These are phyloP conservation scores for Hericium coralloides DNA, from an alignment of 768 basidiomycete genomes.

Conservation along the genomic window DNA sequence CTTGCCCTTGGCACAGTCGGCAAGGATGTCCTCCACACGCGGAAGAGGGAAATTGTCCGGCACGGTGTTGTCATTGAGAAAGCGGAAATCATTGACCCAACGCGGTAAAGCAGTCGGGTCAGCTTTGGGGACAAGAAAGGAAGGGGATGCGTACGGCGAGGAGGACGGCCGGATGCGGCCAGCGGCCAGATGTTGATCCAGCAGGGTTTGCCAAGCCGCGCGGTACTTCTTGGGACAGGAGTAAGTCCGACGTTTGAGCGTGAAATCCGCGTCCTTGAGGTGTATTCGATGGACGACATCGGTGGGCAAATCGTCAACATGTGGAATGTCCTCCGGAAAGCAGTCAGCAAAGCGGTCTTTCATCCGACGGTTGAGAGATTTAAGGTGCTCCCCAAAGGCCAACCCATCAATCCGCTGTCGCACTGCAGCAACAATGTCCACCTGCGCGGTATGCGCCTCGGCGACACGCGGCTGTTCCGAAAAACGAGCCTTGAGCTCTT, in stretches of 20 bases:
- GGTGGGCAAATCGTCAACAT: no score
- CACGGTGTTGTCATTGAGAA: slow-evolving; percentile 12
- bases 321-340: slow-evolving; percentile 13
- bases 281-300: background rate
- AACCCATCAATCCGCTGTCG: background rate
- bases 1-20: no score
- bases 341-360: slow-evolving; percentile 14
- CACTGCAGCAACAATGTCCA: no score
- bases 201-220: slow-evolving; percentile 23
- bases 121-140: slow-evolving; percentile 28
- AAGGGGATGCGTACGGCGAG: slow-evolving; percentile 23
- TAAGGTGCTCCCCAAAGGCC: background rate
- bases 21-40: slow-evolving; percentile 20
- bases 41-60: slow-evolving; percentile 22
- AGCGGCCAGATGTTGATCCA: slow-evolving; percentile 25
- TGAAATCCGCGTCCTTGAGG: background rate
- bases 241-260: slow-evolving; percentile 15
- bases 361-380: background rate
- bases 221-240: slow-evolving; percentile 25
- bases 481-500: no score
- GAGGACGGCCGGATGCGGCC: slow-evolving; percentile 23
- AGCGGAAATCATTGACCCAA: slow-evolving; percentile 17
- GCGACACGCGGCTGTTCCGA: no score
- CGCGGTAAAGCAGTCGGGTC: slow-evolving; percentile 11
- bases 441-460: no score